These are phyloP conservation scores for Priceomyces carsonii DNA, from an alignment of 805 yeast genomes.

Conservation along the genomic window DNA sequence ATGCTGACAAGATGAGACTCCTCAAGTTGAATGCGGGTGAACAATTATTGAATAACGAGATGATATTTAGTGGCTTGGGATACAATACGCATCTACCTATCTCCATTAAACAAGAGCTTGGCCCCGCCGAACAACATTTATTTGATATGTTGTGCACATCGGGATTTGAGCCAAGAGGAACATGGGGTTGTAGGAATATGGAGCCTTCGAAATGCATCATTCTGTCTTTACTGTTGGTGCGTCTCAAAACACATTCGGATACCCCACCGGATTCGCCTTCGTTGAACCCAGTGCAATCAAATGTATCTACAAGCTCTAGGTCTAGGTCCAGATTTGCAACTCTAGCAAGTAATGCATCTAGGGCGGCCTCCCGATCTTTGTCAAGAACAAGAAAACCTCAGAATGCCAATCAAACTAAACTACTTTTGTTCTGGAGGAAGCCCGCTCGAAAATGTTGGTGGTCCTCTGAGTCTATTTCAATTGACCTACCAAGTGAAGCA, in stretches of 20 bases:
- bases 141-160: slow-evolving; percentile 93
- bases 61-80: slow-evolving; percentile 82
- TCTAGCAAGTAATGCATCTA: slow-evolving; percentile 55
- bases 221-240: slow-evolving; percentile 74
- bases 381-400: slow-evolving; percentile 47
- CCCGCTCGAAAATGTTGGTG: slow-evolving; percentile 99
- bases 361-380: slow-evolving; percentile 60
- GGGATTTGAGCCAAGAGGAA: slow-evolving; percentile 66
- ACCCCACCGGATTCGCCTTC: slow-evolving; percentile 46
- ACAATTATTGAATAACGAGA: slow-evolving; percentile 52
- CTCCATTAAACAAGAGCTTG: slow-evolving; percentile 51
- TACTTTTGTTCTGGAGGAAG: slow-evolving; percentile 91
- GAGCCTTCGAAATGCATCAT: slow-evolving; percentile 89
- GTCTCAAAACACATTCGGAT: slow-evolving; percentile 41
- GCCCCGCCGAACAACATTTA: slow-evolving; percentile 92
- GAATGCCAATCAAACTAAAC: slow-evolving; percentile 53
- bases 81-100: slow-evolving; percentile 34
- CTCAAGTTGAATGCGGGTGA: slow-evolving; percentile 77
- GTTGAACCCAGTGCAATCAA: slow-evolving; percentile 46
- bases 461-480: slow-evolving; percentile 62
- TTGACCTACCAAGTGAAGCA: slow-evolving; percentile 26
- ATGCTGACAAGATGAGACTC: slow-evolving; percentile 59
- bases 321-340: slow-evolving; percentile 55
- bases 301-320: slow-evolving; percentile 32
- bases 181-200: slow-evolving; percentile 88